phyloP scores from a whole-genome alignment of 2,329 filamentous ascomycete genomes.

The Hypoxylon sp. region DNA sequence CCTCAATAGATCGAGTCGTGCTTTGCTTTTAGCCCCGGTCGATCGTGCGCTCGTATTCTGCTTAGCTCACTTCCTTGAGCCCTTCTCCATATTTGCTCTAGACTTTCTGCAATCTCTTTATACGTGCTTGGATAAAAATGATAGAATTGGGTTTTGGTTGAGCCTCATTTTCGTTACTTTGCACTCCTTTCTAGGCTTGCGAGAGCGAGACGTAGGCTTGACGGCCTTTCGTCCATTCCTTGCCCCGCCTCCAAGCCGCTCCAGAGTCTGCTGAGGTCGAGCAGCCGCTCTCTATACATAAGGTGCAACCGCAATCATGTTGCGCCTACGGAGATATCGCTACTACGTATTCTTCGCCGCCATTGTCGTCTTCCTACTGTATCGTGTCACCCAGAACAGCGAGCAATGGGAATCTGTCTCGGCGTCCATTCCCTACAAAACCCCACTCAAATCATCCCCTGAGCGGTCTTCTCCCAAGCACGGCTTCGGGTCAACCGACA shows the following conservation, averaged over 20 bases:
- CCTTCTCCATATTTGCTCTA: slow-evolving; percentile 19
- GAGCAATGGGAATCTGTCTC: slow-evolving; percentile 51
- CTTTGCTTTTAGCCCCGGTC: slow-evolving; percentile 26
- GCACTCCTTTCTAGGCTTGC: slow-evolving; percentile 3
- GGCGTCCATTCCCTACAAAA: slow-evolving; percentile 44
- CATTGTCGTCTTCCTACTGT: slow-evolving; percentile 50
- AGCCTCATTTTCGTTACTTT: slow-evolving; percentile 23
- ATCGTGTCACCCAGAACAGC: slow-evolving; percentile 47
- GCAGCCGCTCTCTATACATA: slow-evolving; percentile 17
- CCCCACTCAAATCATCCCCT: slow-evolving; percentile 34
- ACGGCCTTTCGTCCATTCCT: slow-evolving; percentile 14
- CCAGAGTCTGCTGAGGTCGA: slow-evolving; percentile 2
- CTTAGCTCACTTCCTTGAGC: slow-evolving; percentile 21
- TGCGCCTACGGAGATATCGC: slow-evolving; percentile 52
- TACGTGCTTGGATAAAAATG: slow-evolving; percentile 36
- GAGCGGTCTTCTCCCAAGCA: slow-evolving; percentile 32
- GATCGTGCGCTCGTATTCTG: slow-evolving; percentile 31
- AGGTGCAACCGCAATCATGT: slow-evolving; percentile 41
- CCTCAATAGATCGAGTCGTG: slow-evolving; percentile 14
- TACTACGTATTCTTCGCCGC: slow-evolving; percentile 52
- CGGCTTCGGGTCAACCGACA: slow-evolving; percentile 32
- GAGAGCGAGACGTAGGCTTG: slow-evolving; percentile 27
- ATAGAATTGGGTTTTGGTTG: slow-evolving; percentile 36
- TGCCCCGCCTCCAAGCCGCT: slow-evolving; percentile 26
- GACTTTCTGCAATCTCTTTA: slow-evolving; percentile 14